A percentile compares a stretch with the other conserved stretches of the same genome.
phyloP scores from a whole-genome alignment of 192 early-diverging fungal species.

The Podila epicladia region DNA sequence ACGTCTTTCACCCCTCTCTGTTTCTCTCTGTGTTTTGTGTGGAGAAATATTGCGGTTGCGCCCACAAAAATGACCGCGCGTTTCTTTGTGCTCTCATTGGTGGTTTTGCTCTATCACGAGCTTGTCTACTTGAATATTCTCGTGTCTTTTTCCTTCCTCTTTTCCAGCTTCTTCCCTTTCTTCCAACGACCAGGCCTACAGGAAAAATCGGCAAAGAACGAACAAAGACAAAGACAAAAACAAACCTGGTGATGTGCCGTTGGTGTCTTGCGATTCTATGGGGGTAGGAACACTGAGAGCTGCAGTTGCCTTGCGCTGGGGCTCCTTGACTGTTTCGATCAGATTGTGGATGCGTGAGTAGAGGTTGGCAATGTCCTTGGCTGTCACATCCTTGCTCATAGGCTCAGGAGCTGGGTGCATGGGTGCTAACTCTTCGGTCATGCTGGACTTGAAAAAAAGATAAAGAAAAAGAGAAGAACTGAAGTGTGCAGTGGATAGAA shows the following conservation, averaged over 20 bases:
- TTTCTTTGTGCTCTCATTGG: no score
- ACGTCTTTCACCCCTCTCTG: no score
- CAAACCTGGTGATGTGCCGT: background rate
- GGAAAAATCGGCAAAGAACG: background rate
- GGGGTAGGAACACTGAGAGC: conserved; percentile 8
- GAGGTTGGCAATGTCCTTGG: conserved; percentile 59
- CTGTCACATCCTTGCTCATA: conserved; percentile 53
- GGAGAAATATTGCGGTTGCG: no score
- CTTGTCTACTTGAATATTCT: no score
- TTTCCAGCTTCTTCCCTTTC: no score
- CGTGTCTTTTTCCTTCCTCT: no score
- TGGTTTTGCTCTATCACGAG: no score
- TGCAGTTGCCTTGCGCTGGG: conserved; percentile 46
- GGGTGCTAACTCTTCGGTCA: conserved; percentile 22
- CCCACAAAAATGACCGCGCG: no score
- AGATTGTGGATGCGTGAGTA: conserved; percentile 60
- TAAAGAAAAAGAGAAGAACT: no score
- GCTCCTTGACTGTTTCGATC: conserved; percentile 57
- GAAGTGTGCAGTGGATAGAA: no score
- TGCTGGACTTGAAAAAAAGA: background rate
- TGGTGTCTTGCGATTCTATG: background rate
- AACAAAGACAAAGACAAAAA: background rate
- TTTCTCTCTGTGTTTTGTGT: no score
- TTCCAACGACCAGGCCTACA: no score
- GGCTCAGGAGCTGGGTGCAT: conserved; percentile 20